Evolutionary conservation across 2,329 filamentous ascomycete species (phyloP), one percentile per base, ranked within the genome.

Genomic region (Beauveria caledonica): DNA sequence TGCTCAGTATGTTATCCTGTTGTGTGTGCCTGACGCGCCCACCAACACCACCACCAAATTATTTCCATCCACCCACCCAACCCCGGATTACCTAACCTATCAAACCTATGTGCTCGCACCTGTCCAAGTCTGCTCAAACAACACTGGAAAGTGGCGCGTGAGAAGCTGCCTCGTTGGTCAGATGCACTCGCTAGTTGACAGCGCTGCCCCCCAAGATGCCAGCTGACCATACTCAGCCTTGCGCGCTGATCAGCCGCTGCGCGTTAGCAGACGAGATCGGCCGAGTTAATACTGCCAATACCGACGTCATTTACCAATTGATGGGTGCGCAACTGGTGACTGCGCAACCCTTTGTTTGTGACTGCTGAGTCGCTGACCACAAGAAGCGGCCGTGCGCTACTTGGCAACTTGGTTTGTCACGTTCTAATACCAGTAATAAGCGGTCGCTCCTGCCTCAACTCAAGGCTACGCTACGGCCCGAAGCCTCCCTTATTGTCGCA

Each of bases 81-180:
- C 6, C 48, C 25, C 23, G 29, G 21, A 49, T 25, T 17, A n/a
- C n/a, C n/a, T n/a, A n/a, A n/a, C n/a, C n/a, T n/a, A n/a, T n/a
- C n/a, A n/a, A n/a, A n/a, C n/a, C n/a, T n/a, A 27, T 13, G 9
- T n/a, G n/a, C 40, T 42, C 40, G 40, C 40, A 33, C 33, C 33
- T 36, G 11, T 36, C 5, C 33, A 36, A 36, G 33, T 36, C 33
- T 36, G 33, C 33, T 36, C 33, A 36, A 33, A 4, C 33, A 36
- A 36, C 36, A 9, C 39, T n/a, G 45, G 21, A 44, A 58, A 40
- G 53, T 52, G 53, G 53, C 60, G 53, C 60, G 46, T 58, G 60
- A n/a, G 59, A 46, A 44, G 13, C 27, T 48, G 60, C 40, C 46
- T 61, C 40, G 52, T 61, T 52, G 60, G 60, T 61, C 60, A 57